Conservation (phyloP, 768 basidiomycete species). For the Rhodotorula paludigena region DNA sequence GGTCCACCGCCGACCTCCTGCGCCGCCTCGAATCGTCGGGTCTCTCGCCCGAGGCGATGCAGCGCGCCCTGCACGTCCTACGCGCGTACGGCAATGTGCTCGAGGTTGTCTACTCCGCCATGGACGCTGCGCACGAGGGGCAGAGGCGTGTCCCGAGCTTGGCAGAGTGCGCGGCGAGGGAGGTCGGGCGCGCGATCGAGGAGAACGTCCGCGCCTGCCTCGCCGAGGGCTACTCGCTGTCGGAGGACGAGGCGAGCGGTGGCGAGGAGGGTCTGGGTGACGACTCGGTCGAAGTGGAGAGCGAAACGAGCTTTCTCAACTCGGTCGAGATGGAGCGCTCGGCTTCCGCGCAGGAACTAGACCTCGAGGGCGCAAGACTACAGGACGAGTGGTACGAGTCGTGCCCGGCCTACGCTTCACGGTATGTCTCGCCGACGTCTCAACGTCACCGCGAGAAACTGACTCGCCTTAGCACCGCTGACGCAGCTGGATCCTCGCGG, state of each 20-base stretch:
- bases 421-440: neutral
- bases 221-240: too few relatives aligned
- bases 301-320: too few relatives aligned
- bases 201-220: neutral
- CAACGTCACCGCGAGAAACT: too few relatives aligned
- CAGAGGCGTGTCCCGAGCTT: neutral
- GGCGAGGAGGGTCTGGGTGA: too few relatives aligned
- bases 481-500: neutral
- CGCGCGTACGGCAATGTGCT: neutral
- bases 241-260: too few relatives aligned
- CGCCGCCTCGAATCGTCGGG: too few relatives aligned
- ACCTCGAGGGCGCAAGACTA: neutral
- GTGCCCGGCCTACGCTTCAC: neutral
- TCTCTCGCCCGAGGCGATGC: neutral
- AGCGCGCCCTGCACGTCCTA: neutral
- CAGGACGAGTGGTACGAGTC: neutral
- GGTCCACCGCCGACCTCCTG: neutral
- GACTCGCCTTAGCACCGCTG: fast-evolving
- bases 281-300: neutral
- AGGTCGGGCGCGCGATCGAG: neutral
- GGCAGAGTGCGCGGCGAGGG: neutral
- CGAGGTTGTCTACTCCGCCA: too few relatives aligned
- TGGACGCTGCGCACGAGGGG: fast-evolving
- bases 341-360: neutral
- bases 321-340: neutral